Percentiles rank a stretch among this genome's conserved stretches.
Evolutionary conservation across 2,329 filamentous ascomycete species (phyloP).

Genomic region (Didymella segeticola): DNA sequence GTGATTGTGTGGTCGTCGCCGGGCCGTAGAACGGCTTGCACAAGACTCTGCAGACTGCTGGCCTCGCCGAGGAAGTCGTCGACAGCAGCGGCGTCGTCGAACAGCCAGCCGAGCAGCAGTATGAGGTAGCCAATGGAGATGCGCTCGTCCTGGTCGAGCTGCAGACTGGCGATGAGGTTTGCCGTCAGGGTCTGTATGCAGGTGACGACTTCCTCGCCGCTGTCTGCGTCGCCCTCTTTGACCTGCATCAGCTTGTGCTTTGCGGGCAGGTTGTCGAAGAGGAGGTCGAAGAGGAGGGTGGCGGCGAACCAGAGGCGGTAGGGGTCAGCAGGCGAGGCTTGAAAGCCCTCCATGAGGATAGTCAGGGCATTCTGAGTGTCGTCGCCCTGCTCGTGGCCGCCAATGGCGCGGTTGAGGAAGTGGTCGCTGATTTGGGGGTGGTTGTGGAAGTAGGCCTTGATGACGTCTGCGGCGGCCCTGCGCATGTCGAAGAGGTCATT

Average conservation of each 20-base stretch:
- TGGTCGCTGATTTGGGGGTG: constrained; percentile 83
- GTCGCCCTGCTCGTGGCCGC: constrained; percentile 80
- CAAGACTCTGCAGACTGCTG: constrained; percentile 86
- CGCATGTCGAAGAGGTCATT: constrained; percentile 78
- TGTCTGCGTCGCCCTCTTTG: constrained; percentile 85
- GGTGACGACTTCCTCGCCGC: constrained; percentile 92
- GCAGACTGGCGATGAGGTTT: constrained; percentile 81
- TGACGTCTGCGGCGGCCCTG: constrained; percentile 83
- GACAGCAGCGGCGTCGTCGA: constrained; percentile 88
- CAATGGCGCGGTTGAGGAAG: constrained; percentile 87
- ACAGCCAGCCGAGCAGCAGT: constrained; percentile 87
- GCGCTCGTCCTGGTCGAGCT: constrained; percentile 77
- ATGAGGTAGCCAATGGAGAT: constrained; percentile 86
- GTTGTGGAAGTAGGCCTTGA: constrained; percentile 89
- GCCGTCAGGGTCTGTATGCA: constrained; percentile 87
- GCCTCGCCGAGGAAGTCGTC: constrained; percentile 93
- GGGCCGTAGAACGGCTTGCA: constrained; percentile 70
- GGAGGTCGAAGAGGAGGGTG: constrained; percentile 82
- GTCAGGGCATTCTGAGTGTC: constrained; percentile 89
- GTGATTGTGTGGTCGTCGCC: constrained; percentile 67
- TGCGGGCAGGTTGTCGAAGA: constrained; percentile 79
- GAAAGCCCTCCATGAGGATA: constrained; percentile 74
- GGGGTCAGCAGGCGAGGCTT: constrained; percentile 72
- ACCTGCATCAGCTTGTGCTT: constrained; percentile 82
- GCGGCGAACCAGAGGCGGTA: constrained; percentile 91